Evolutionary conservation across 768 basidiomycete genomes (phyloP).

Genomic region (Sarcomyxa edulis): DNA sequence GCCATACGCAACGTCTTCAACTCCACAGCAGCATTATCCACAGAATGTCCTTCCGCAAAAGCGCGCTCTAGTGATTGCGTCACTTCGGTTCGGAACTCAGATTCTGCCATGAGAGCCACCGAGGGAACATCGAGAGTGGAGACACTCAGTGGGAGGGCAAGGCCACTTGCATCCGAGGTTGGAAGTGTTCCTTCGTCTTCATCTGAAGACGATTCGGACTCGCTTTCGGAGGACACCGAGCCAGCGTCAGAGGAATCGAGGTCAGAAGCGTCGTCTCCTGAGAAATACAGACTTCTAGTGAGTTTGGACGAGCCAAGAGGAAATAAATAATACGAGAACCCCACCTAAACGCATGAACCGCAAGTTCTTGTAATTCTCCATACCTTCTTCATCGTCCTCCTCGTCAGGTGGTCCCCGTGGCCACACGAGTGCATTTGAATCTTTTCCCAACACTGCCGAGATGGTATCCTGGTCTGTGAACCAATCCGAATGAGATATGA

Average conservation of each 20-base stretch:
- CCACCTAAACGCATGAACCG: slow-evolving; percentile 74
- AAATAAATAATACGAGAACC: slow-evolving; percentile 5
- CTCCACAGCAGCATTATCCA: slow-evolving; percentile 92
- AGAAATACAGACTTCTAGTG: neutral
- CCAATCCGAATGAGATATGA: slow-evolving; percentile 4
- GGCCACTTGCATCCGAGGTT: slow-evolving; percentile 43
- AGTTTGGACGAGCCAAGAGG: slow-evolving; percentile 4
- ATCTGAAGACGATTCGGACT: slow-evolving; percentile 34
- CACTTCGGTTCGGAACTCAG: slow-evolving; percentile 75
- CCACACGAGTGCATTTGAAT: slow-evolving; percentile 80
- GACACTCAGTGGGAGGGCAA: slow-evolving; percentile 36
- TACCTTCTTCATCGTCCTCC: slow-evolving; percentile 54
- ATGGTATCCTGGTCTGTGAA: slow-evolving; percentile 43
- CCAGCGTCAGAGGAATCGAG: slow-evolving; percentile 56
- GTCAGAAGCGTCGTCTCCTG: slow-evolving; percentile 63
- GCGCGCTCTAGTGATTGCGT: slow-evolving; percentile 86
- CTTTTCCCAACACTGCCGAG: slow-evolving; percentile 51
- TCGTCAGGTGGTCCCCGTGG: slow-evolving; percentile 54
- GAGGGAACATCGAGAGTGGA: slow-evolving; percentile 32
- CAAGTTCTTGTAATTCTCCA: slow-evolving; percentile 59
- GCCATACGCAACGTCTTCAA: slow-evolving; percentile 97
- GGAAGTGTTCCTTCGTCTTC: slow-evolving; percentile 36
- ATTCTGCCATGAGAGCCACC: slow-evolving; percentile 40
- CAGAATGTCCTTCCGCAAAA: slow-evolving; percentile 84
- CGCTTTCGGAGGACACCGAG: slow-evolving; percentile 50